These are phyloP conservation scores for Sungouiella blattae DNA, from an alignment of 805 yeast genomes.

Conservation along the genomic window DNA sequence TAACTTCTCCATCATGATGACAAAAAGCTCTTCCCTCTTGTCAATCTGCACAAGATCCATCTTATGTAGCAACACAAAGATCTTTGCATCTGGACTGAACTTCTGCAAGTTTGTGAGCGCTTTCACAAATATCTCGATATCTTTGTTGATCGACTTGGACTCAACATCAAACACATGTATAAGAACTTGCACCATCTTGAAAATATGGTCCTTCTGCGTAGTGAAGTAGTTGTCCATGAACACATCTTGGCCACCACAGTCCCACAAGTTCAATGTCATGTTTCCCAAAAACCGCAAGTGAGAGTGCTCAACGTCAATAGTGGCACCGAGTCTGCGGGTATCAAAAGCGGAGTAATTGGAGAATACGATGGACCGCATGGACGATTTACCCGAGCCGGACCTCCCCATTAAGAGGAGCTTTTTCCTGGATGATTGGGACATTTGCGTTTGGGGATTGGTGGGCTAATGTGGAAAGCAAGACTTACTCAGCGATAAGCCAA, in stretches of 20 bases:
- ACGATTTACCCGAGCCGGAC: constrained; percentile 94
- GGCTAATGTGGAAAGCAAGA: not conserved
- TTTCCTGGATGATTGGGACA: constrained; percentile 27
- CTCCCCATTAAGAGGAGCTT: constrained; percentile 67
- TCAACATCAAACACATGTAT: constrained; percentile 97
- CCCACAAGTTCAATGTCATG: constrained; percentile 95
- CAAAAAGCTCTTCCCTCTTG: constrained; percentile 78
- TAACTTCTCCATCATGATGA: constrained; percentile 78
- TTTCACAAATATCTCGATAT: constrained; percentile 84
- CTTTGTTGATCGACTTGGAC: constrained; percentile 85
- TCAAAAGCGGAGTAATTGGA: constrained; percentile 96
- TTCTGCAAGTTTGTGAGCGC: constrained; percentile 78
- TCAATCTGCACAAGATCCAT: constrained; percentile 93
- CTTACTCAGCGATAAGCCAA: too few relatives aligned
- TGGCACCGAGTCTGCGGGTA: constrained; percentile 92
- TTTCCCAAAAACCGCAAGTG: constrained; percentile 89
- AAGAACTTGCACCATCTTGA: constrained; percentile 91
- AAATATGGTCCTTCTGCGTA: constrained; percentile 85
- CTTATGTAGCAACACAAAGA: constrained; percentile 88
- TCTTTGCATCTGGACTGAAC: constrained; percentile 85
- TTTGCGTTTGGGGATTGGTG: not conserved
- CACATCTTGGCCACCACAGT: constrained; percentile 97
- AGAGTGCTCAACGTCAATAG: constrained; percentile 97
- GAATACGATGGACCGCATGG: constrained; percentile 95
- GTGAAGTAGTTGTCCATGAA: constrained; percentile 93